Conservation (phyloP, 805 yeast genomes). For the Brettanomyces sp. region DNA sequence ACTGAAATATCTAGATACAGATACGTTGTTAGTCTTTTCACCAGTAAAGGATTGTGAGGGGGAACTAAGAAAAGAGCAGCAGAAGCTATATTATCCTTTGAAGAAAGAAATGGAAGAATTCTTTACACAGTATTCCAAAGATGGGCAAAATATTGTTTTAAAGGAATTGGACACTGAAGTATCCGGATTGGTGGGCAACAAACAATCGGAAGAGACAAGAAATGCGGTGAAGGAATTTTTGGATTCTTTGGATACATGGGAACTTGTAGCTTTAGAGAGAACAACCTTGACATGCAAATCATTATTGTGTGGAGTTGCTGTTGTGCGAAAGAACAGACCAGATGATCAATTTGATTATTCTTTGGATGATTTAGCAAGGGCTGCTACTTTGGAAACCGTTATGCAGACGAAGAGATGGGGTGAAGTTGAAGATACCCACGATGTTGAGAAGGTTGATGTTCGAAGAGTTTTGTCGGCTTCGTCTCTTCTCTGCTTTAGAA, state of each 20-base stretch:
- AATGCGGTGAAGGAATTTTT: constrained; percentile 59
- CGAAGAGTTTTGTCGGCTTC: constrained; percentile 77
- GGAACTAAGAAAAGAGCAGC: constrained; percentile 67
- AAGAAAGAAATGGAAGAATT: constrained; percentile 56
- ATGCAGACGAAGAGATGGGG: constrained; percentile 93
- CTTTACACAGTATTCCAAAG: constrained; percentile 33
- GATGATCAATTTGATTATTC: constrained; percentile 26
- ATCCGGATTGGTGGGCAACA: constrained; percentile 74
- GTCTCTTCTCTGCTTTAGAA: constrained; percentile 30
- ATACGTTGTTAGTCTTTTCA: constrained; percentile 80
- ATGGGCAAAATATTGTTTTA: constrained; percentile 29
- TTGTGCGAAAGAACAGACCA: constrained; percentile 39
- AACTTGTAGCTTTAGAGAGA: constrained; percentile 81
- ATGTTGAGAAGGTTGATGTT: constrained; percentile 88
- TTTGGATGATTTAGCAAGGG: constrained; percentile 64
- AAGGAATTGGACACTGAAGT: constrained; percentile 68
- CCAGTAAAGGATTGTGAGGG: constrained; percentile 81
- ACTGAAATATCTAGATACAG: constrained; percentile 85
- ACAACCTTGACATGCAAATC: constrained; percentile 84
- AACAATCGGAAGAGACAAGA: constrained; percentile 52
- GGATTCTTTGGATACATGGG: constrained; percentile 55
- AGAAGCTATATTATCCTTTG: constrained; percentile 65
- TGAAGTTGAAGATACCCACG: constrained; percentile 97
- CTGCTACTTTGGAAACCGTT: constrained; percentile 73
- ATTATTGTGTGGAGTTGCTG: constrained; percentile 68